Evolutionary conservation across 345 rosid species (phyloP).

Genomic region (Euphorbia peplus): DNA sequence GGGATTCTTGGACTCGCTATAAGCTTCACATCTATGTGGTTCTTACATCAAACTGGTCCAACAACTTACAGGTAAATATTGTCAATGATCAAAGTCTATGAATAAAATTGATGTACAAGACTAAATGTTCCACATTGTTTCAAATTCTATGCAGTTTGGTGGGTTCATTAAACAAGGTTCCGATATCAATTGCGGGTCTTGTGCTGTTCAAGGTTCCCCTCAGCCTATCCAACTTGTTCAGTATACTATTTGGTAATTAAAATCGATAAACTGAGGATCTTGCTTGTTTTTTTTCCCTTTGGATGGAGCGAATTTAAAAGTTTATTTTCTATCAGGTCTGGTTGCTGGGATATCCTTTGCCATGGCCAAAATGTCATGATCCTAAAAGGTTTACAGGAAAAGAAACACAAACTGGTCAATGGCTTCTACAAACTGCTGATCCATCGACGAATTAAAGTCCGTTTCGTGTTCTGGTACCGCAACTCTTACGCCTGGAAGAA

Average conservation of each 20-base stretch:
- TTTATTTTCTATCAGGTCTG: slow-evolving; percentile 48
- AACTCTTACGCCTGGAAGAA: background rate
- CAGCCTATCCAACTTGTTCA: slow-evolving; percentile 68
- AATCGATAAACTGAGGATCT: background rate
- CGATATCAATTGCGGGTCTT: slow-evolving; percentile 71
- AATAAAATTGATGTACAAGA: background rate
- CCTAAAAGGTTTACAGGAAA: background rate
- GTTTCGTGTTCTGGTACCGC: background rate
- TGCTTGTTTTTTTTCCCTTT: background rate
- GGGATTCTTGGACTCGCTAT: slow-evolving; percentile 89
- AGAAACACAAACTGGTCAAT: background rate
- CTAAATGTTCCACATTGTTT: background rate
- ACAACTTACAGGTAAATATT: slow-evolving; percentile 70
- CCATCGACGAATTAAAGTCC: background rate
- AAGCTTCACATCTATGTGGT: slow-evolving; percentile 98
- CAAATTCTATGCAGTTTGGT: slow-evolving; percentile 55
- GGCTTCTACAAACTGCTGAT: background rate
- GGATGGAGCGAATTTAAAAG: background rate
- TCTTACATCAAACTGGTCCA: slow-evolving; percentile 89
- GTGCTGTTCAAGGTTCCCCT: slow-evolving; percentile 75
- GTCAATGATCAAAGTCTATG: background rate
- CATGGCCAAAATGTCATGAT: slow-evolving; percentile 80
- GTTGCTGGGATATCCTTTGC: slow-evolving; percentile 84
- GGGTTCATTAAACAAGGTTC: slow-evolving; percentile 91
- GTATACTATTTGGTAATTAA: slow-evolving; percentile 75